A percentile compares a stretch with the other conserved stretches of the same genome.
phyloP scores from a whole-genome alignment of 1,139 yeast genomes.

The Pneumocystis murina region DNA sequence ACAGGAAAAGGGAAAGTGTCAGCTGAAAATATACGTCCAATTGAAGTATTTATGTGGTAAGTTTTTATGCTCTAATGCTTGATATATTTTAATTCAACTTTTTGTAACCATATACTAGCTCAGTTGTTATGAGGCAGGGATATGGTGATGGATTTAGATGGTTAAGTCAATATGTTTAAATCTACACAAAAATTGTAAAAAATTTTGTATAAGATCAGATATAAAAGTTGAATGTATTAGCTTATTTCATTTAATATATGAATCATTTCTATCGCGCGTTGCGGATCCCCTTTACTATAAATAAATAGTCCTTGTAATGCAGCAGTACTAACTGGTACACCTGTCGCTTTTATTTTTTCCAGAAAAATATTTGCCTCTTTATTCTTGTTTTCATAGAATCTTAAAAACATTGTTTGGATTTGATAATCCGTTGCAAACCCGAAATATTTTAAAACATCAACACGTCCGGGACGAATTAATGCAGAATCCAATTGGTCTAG shows the following conservation, averaged over 20 bases:
- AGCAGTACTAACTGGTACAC: slow-evolving; percentile 69
- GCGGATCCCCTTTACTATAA: slow-evolving; percentile 74
- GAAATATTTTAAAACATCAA: slow-evolving; percentile 47
- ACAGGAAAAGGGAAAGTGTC: slow-evolving; percentile 62
- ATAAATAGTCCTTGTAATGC: slow-evolving; percentile 92
- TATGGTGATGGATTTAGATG: slow-evolving; percentile 85
- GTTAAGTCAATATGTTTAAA: slow-evolving; percentile 28
- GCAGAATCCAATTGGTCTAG: slow-evolving; percentile 76
- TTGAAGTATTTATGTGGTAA: slow-evolving; percentile 93
- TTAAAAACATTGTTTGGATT: slow-evolving; percentile 65
- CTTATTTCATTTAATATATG: background rate
- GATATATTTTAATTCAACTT: slow-evolving; percentile 79
- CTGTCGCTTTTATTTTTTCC: slow-evolving; percentile 34
- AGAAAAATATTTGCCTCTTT: slow-evolving; percentile 53
- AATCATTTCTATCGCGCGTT: slow-evolving; percentile 56
- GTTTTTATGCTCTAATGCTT: slow-evolving; percentile 53
- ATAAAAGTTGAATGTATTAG: background rate
- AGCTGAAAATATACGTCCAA: slow-evolving; percentile 68
- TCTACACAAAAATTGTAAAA: background rate
- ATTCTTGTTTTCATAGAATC: slow-evolving; percentile 56
- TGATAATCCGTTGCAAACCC: slow-evolving; percentile 31
- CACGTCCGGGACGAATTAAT: slow-evolving; percentile 80
- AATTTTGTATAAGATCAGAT: background rate
- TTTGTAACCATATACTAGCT: slow-evolving; percentile 73
- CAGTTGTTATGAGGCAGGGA: slow-evolving; percentile 52